A percentile compares a stretch with the other conserved stretches of the same genome.
Conservation (phyloP, 2,329 filamentous ascomycete genomes). For the Fusarium xylarioides region DNA sequence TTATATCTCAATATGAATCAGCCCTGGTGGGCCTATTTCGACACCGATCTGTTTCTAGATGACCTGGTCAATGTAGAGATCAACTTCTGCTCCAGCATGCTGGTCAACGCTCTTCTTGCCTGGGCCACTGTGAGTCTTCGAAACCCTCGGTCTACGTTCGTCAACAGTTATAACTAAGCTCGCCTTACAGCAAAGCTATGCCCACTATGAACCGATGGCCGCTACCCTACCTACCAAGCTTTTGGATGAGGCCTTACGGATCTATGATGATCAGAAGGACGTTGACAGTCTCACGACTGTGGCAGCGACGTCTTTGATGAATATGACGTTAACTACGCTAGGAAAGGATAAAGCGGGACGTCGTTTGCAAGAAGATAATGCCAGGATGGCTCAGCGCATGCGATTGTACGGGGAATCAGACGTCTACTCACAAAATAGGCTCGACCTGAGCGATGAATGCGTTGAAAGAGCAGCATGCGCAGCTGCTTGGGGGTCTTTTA, state of each 20-base stretch:
- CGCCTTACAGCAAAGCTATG: not conserved
- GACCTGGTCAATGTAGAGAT: fast-evolving
- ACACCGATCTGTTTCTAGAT: fast-evolving
- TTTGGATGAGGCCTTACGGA: not conserved
- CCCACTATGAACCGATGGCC: not conserved
- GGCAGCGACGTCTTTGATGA: not conserved
- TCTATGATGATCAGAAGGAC: fast-evolving
- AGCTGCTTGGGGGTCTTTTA: not conserved
- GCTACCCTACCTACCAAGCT: not conserved
- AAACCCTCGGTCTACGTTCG: fast-evolving
- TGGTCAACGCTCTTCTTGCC: not conserved
- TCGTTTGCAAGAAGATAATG: not conserved
- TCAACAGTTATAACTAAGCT: not conserved
- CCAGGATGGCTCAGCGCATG: not conserved
- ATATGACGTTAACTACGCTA: not conserved
- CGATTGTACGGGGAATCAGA: not conserved
- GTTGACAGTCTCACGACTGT: fast-evolving
- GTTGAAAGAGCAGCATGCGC: fast-evolving
- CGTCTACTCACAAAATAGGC: fast-evolving
- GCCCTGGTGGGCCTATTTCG: not conserved
- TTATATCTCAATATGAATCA: not conserved
- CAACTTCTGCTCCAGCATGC: not conserved
- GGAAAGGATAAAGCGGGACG: not conserved
- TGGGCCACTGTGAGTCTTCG: not conserved
- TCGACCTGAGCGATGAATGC: fast-evolving